Evolutionary conservation across 768 basidiomycete genomes (phyloP).

Genomic region (Mycena floridula): DNA sequence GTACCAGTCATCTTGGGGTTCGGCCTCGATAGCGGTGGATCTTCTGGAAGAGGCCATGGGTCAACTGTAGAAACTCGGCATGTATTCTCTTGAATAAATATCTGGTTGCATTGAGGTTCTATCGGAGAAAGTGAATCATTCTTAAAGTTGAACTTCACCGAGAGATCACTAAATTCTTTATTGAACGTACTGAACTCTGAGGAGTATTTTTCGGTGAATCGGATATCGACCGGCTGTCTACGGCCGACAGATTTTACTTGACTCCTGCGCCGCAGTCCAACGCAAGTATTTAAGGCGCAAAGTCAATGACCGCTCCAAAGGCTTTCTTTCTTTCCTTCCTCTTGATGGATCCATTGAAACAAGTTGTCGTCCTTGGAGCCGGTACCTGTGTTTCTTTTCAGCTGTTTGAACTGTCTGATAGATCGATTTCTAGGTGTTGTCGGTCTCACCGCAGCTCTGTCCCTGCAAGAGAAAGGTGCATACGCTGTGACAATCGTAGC

Average conservation of each 20-base stretch:
- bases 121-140: too few species aligned
- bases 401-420: neutral
- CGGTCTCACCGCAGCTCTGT: neutral
- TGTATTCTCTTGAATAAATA: neutral
- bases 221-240: too few species aligned
- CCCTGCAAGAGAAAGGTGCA: constrained; percentile 40
- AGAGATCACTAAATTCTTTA: too few species aligned
- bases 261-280: too few species aligned
- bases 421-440: neutral
- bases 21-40: constrained; percentile 41
- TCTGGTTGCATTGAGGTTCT: too few species aligned
- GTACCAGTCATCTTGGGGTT: constrained; percentile 63
- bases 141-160: too few species aligned
- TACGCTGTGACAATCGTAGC: constrained; percentile 68
- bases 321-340: too few species aligned
- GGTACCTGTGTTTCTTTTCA: constrained; percentile 17
- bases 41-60: constrained; percentile 38
- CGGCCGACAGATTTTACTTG: too few species aligned
- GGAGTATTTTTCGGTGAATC: neutral
- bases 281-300: too few species aligned
- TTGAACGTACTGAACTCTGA: neutral
- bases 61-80: constrained; percentile 3
- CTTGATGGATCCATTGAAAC: constrained; percentile 12
- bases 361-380: constrained; percentile 32
- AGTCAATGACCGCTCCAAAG: too few species aligned